A percentile compares a stretch with the other conserved stretches of the same genome.
Evolutionary conservation across 1,284 basidiomycete genomes (phyloP).

Genomic region (Porodaedalea pini): DNA sequence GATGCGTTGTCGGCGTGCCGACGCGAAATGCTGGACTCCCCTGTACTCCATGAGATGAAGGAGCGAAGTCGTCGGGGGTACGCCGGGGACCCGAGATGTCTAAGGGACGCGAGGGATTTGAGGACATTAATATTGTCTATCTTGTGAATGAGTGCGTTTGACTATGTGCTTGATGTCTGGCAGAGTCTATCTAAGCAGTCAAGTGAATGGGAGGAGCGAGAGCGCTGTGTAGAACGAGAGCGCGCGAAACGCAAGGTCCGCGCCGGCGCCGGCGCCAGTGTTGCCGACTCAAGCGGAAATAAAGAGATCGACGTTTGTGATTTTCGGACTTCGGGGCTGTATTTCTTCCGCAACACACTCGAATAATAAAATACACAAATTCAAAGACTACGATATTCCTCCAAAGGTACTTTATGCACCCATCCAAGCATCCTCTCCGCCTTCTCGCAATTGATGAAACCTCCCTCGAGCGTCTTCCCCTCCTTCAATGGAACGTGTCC

Average conservation of each 20-base stretch:
- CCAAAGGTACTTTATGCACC: conserved; percentile 38
- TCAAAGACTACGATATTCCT: not conserved
- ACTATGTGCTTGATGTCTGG: not conserved
- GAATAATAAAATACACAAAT: not conserved
- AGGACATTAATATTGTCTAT: not conserved
- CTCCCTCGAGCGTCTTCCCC: conserved; percentile 43
- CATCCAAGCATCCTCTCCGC: conserved; percentile 65
- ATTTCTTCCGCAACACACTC: no score
- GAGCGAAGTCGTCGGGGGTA: conserved; percentile 2
- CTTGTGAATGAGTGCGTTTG: no score
- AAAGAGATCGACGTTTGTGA: conserved; percentile 1
- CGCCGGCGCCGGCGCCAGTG: no score
- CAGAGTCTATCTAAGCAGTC: not conserved
- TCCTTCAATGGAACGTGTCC: conserved; percentile 52
- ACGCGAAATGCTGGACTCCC: conserved; percentile 12
- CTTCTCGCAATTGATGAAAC: conserved; percentile 67
- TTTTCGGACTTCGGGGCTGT: no score
- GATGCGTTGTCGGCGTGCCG: conserved; percentile 11
- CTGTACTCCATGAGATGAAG: not conserved
- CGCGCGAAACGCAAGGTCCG: no score
- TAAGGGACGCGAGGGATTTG: conserved; percentile 13
- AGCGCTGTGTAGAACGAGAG: no score
- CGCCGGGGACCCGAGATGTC: conserved; percentile 15
- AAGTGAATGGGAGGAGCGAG: not conserved
- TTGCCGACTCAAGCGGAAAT: not conserved